Evolutionary conservation across 495 filamentous ascomycete genomes (phyloP), one percentile per base, ranked within the genome.

Genomic region (Penicillium manginii): DNA sequence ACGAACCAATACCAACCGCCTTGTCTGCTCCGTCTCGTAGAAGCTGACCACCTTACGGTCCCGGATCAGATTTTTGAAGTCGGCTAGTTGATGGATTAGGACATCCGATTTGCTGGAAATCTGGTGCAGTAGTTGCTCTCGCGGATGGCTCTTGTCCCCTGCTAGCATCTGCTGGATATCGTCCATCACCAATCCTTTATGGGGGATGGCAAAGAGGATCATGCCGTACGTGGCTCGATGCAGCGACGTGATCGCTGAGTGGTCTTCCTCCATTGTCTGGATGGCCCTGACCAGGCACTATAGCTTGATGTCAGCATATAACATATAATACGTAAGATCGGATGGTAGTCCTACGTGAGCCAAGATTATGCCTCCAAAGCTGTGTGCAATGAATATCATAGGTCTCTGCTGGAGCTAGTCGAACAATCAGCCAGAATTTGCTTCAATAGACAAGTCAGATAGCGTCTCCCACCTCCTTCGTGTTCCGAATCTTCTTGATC

Each of bases 141-240:
- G 65, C 29, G 68, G 68, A 60, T 72, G 64, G 12, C 57, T 57
- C 15, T 60, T 21, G 31, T 67, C 57, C 33, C 58, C 50, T 3
- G 50, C 60, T 31, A 73, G 35, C 63, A 73, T 72, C 42, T 62
- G 56, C 50, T 67, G 35, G 42, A 75, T 71, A 55, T 71, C 65
- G 17, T 74, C 58, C 7, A 68, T 59, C 26, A 71, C 56, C 21
- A 75, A 57, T 32, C 64, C 70, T 58, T 70, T 71, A 55, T 73
- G 62, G 22, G 70, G 72, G 40, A 66, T 68, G 15, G 47, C 66
- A 53, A 74, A 74, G 33, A 73, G 61, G 18, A 74, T 55, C 50
- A 74, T 69, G 53, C 66, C 70, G 58, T 74, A 73, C 18, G 68
- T 73, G 40, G 72, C 72, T 47, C 58, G 65, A 56, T 71, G 40